Conservation (phyloP, 176 grass and related monocot genomes). For the Musa troglodytarum region DNA sequence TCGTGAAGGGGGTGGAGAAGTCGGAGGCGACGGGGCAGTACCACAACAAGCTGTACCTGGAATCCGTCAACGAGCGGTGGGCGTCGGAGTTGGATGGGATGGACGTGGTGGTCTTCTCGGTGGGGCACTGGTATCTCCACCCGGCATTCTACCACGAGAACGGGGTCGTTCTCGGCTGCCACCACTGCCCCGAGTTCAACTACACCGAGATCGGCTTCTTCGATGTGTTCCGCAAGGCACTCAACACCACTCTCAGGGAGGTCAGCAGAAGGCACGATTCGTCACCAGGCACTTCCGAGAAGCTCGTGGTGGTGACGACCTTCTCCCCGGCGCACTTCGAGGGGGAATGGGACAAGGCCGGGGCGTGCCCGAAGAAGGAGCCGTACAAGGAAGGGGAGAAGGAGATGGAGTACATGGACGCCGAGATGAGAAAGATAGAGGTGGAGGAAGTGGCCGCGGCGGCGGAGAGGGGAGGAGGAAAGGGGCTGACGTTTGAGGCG, state of each 20-base stretch:
- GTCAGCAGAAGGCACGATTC: slow-evolving; percentile 19
- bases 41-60: slow-evolving; percentile 71
- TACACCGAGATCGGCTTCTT: slow-evolving; percentile 79
- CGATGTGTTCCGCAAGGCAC: slow-evolving; percentile 43
- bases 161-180: slow-evolving; percentile 58
- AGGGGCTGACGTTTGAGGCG: slow-evolving; percentile 33
- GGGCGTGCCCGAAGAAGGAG: slow-evolving; percentile 47
- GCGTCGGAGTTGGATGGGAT: slow-evolving; percentile 31
- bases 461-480: not conserved
- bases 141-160: slow-evolving; percentile 64
- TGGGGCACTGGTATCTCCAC: slow-evolving; percentile 81
- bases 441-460: slow-evolving; percentile 38
- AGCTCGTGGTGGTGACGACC: slow-evolving; percentile 51
- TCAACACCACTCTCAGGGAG: slow-evolving; percentile 42
- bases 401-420: slow-evolving; percentile 53
- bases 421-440: slow-evolving; percentile 42
- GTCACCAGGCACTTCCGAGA: not conserved
- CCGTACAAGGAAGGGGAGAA: slow-evolving; percentile 50
- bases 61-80: slow-evolving; percentile 60
- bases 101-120: slow-evolving; percentile 45
- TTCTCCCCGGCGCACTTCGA: slow-evolving; percentile 89
- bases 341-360: slow-evolving; percentile 79
- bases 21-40: slow-evolving; percentile 35
- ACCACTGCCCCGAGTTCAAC: slow-evolving; percentile 57
- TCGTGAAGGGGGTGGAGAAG: slow-evolving; percentile 57